Conservation (phyloP, 805 yeast genomes). For the Kazachstania kunashirensis region DNA sequence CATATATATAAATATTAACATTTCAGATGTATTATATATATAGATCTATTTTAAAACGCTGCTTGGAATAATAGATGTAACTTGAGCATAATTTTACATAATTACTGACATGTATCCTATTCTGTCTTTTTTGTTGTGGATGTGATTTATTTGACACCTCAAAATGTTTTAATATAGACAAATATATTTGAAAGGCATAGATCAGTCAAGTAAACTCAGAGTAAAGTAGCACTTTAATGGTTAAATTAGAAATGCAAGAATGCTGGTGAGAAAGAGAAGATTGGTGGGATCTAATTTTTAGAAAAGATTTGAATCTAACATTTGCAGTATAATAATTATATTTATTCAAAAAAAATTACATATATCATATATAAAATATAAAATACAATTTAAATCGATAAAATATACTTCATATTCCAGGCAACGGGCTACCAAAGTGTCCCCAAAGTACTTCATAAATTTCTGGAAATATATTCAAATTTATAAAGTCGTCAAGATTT, state of each 20-base stretch:
- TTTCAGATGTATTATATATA: too few species aligned
- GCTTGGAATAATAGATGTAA: too few species aligned
- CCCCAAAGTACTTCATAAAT: slow-evolving; percentile 3
- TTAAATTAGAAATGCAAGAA: slow-evolving; percentile 14
- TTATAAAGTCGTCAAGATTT: slow-evolving; percentile 3
- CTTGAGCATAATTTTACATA: too few species aligned
- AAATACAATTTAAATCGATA: not conserved
- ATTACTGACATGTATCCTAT: slow-evolving; percentile 13
- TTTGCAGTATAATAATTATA: slow-evolving; percentile 10
- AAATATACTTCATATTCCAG: too few species aligned
- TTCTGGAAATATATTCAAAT: slow-evolving; percentile 5
- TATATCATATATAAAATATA: too few species aligned
- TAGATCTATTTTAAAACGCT: not conserved
- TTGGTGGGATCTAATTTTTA: slow-evolving; percentile 19
- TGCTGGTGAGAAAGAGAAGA: slow-evolving; percentile 16
- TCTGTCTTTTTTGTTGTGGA: slow-evolving; percentile 18
- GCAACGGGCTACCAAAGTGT: not conserved
- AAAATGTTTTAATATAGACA: slow-evolving; percentile 7
- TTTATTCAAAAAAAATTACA: too few species aligned
- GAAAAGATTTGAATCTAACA: slow-evolving; percentile 12
- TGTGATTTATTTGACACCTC: slow-evolving; percentile 15
- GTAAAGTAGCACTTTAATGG: slow-evolving; percentile 16
- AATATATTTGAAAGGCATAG: slow-evolving; percentile 8
- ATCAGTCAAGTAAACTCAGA: slow-evolving; percentile 9
- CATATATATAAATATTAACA: not conserved